Percentiles rank a stretch among this genome's conserved stretches.
Conservation (phyloP, 306 rosid species). For the Argentina anserina region DNA sequence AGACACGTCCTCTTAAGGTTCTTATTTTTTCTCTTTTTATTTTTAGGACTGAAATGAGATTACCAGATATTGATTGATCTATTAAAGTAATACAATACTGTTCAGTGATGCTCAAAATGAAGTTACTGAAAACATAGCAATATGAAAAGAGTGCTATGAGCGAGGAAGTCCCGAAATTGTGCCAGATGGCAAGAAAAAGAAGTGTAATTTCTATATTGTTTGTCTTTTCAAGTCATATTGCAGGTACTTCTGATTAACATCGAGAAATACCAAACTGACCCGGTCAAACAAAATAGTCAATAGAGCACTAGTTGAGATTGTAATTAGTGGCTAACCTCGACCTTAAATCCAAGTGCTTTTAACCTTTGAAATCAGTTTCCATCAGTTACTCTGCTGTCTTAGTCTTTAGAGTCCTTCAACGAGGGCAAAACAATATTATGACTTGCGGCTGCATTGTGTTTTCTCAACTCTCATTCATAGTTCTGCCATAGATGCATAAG, state of each 20-base stretch:
- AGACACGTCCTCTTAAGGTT: background rate
- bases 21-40: background rate
- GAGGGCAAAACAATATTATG: background rate
- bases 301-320: background rate
- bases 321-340: background rate
- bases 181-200: background rate
- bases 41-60: background rate
- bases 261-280: too few relatives aligned
- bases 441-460: background rate
- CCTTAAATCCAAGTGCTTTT: background rate
- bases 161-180: background rate
- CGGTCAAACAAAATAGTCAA: too few relatives aligned
- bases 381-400: background rate
- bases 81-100: background rate
- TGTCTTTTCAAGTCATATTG: too few relatives aligned
- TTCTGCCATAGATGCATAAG: background rate
- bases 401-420: background rate
- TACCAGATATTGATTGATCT: background rate
- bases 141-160: too few relatives aligned
- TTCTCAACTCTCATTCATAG: background rate
- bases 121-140: background rate
- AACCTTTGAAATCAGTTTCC: background rate
- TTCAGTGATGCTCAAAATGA: background rate
- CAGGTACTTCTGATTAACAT: too few relatives aligned
- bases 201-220: too few relatives aligned